Base-by-base conservation (phyloP, 2,329 filamentous ascomycete species). In the Rhinocladiella similis region DNA sequence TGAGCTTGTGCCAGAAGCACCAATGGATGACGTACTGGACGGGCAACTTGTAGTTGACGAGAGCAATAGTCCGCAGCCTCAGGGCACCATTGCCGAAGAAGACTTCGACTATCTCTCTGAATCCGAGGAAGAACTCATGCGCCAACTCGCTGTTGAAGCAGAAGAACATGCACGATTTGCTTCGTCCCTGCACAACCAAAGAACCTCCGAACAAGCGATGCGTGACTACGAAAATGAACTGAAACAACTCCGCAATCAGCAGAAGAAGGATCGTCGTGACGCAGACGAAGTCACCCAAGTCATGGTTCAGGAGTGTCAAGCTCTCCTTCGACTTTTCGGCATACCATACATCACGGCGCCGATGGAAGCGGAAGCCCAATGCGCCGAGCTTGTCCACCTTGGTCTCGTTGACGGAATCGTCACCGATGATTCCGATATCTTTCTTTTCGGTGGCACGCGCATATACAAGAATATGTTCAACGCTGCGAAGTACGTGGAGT, bases 391-490 rank as follows among this genome's bases (percentile, higher is more conserved):
- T 3, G 92, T 99, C 0, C 77, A 76, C 0, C 78, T 97, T 0
- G 90, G 91, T 0, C 83, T 97, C 0, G 95, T 99, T 7, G 95
- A 99, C 70, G 94, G 95, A 12, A 96, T 99, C 60, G 92, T 99
- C 27, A 99, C 95, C 0, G 94, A 99, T 67, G 94, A 99, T 70
- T 95, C 89, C 2, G 94, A 99, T 77, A 95, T 88, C 0, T 99
- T 99, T 68, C 82, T 99, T 1, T 99, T 99, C 71, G 95, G 94
- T 16, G 95, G 94, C 36, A 99, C 91, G 0, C 83, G 93, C 16
- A 89, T 99, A 19, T 99, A 99, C 80, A 99, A 99, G 73, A 99
- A 99, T 77, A 96, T 99, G 91, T 99, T 99, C 80, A 99, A 97
- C 73, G 88, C 91, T 66, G 94, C 94, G 72, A 99, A 99, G 70